Base-by-base conservation (phyloP, 768 basidiomycete genomes). In the Boletus eberwhitei region DNA sequence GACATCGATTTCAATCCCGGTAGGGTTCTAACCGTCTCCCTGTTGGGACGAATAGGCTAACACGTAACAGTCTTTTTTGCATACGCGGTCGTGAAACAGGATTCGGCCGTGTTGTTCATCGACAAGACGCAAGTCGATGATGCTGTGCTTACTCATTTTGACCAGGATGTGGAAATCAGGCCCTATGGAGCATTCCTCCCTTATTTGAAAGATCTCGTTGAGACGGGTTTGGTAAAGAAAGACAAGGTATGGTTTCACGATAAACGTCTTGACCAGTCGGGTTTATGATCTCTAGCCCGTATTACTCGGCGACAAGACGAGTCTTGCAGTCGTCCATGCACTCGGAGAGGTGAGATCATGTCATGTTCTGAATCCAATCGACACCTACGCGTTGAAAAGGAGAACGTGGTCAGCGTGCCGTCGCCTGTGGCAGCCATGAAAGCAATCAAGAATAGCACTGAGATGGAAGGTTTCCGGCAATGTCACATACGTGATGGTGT, bases 1-100 rank as follows among this genome's bases (percentile, higher is more conserved):
- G 96, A 98, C 67, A 95, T 98, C 63, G 85, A 86, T 34, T 98
- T 81, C 73, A 98, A 97, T 57, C 87, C 87, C 4, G 84, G 84
- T 78, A 58, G 32, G 61, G 36, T 34, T 36, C 32, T 42, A 11
- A 9, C 17, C 2, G 5, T 35, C n/a, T 39, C 29, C 6, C 31
- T 26, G 3, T 32, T 4, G 3, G 36, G 35, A 43, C 21, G n/a
- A 22, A 21, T 14, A 8, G 7, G 2, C 57, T 57, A 42, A 57
- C 17, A 5, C 8, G 7, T 11, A 38, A 16, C 63, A 87, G 92
- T 97, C 17, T 96, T 97, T 77, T 98, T 97, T 65, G 84, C 92
- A 0, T 97, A 95, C 67, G 90, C 93, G 2, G 79, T 93, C 32
- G 75, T 98, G 36, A 88, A 84, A 77, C 57, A 73, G 48, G 54